Conservation (phyloP, 352 stramenopile species). For the Globisporangium echinulatum region DNA sequence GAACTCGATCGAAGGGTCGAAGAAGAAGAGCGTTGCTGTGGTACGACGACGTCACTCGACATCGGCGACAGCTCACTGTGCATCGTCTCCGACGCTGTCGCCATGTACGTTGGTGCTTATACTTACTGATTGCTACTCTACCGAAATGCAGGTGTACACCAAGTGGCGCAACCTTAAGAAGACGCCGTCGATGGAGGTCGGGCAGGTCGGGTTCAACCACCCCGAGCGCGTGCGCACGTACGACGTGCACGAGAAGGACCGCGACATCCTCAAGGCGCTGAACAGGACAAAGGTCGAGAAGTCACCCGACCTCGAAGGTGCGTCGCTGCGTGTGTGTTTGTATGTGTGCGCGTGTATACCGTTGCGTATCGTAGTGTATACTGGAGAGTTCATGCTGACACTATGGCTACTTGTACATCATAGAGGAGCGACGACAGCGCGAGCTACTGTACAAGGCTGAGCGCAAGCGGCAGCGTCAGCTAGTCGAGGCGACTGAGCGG, state of each 20-base stretch:
- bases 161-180: slow-evolving; percentile 92
- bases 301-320: slow-evolving; percentile 76
- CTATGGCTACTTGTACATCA: neutral
- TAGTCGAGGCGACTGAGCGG: slow-evolving; percentile 38
- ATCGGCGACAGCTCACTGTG: too few relatives aligned
- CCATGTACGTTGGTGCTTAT: too few relatives aligned
- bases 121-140: too few relatives aligned
- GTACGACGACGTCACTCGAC: slow-evolving; percentile 15
- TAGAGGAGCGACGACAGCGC: slow-evolving; percentile 57
- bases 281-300: slow-evolving; percentile 82
- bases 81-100: too few relatives aligned
- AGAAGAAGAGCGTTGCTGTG: slow-evolving; percentile 87
- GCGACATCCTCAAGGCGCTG: slow-evolving; percentile 81
- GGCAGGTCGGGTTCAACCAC: slow-evolving; percentile 84
- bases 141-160: slow-evolving; percentile 78
- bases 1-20: slow-evolving; percentile 93
- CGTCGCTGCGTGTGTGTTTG: neutral
- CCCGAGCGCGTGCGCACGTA: slow-evolving; percentile 39
- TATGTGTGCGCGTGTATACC: neutral
- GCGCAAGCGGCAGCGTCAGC: slow-evolving; percentile 60
- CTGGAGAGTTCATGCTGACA: too few relatives aligned
- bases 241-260: slow-evolving; percentile 77
- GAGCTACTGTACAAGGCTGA: slow-evolving; percentile 68
- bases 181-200: slow-evolving; percentile 85
- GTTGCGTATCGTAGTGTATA: neutral